Conservation (phyloP, 2,329 filamentous ascomycete species). For the Scedosporium aurantiacum region DNA sequence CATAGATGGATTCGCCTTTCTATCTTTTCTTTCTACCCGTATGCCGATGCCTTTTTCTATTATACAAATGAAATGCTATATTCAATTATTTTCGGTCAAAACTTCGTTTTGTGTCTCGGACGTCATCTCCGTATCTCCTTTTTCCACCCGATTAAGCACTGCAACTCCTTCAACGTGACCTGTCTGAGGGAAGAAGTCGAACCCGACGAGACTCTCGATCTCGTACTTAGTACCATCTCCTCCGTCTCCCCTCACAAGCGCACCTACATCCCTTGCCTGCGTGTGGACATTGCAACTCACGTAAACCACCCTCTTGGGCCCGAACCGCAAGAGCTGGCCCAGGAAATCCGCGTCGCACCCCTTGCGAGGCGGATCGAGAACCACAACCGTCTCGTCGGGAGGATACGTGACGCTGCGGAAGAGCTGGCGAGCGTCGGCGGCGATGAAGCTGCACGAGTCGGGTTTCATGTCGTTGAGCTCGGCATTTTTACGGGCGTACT, state of each 20-base stretch:
- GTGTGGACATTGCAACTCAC: constrained; percentile 98
- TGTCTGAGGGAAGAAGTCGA: constrained; percentile 94
- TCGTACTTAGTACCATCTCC: constrained; percentile 47
- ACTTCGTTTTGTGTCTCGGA: neutral
- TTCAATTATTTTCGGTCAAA: neutral
- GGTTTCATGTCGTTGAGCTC: constrained; percentile 57
- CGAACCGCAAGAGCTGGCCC: constrained; percentile 65
- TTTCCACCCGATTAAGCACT: constrained; percentile 44
- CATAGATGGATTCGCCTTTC: neutral
- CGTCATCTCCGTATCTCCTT: constrained; percentile 10
- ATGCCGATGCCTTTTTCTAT: neutral
- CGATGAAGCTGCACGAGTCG: constrained; percentile 69
- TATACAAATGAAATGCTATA: neutral
- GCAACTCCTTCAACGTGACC: constrained; percentile 59
- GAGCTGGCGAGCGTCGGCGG: constrained; percentile 73
- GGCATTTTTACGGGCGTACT: constrained; percentile 69
- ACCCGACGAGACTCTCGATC: constrained; percentile 83
- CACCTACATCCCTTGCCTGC: constrained; percentile 84
- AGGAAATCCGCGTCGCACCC: constrained; percentile 84
- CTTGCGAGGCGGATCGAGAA: constrained; percentile 93
- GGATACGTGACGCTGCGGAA: constrained; percentile 68
- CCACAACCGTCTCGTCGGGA: constrained; percentile 75
- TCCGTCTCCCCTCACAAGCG: constrained; percentile 60
- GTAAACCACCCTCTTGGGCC: constrained; percentile 73
- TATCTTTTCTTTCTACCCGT: neutral